Conservation (phyloP, 2,329 filamentous ascomycete species). For the Thielaviopsis punctulata region DNA sequence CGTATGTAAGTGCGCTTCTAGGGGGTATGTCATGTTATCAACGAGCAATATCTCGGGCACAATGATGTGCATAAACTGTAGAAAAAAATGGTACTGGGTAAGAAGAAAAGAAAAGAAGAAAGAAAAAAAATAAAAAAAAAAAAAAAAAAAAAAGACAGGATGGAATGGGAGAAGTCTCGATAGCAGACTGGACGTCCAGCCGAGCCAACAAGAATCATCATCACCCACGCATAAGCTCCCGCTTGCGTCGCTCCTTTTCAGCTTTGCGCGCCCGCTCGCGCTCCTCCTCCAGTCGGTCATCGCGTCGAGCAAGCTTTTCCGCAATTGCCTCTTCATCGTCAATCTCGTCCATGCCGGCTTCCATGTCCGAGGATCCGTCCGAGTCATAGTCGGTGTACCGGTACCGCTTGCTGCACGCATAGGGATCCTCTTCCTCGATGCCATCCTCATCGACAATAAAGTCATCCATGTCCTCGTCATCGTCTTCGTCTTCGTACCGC, state of each 20-base stretch:
- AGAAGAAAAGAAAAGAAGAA: not conserved
- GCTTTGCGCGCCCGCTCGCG: conserved; percentile 44
- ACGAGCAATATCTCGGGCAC: not conserved
- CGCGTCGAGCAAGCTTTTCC: conserved; percentile 42
- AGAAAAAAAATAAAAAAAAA: not conserved
- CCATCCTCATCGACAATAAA: conserved; percentile 46
- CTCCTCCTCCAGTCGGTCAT: conserved; percentile 47
- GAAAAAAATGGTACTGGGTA: not conserved
- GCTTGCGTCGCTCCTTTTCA: conserved; percentile 42
- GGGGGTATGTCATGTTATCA: conserved; percentile 1
- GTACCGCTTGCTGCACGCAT: conserved; percentile 1
- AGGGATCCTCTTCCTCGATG: conserved; percentile 32
- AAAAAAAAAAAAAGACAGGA: not conserved
- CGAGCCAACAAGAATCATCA: not conserved
- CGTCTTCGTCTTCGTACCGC: conserved; percentile 39
- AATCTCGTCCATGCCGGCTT: conserved; percentile 57
- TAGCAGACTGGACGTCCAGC: not conserved
- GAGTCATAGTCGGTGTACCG: conserved; percentile 36
- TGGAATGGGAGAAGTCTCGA: not conserved
- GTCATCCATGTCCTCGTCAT: conserved; percentile 45
- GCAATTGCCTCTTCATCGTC: conserved; percentile 53
- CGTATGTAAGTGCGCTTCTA: conserved; percentile 1
- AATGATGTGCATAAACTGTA: not conserved
- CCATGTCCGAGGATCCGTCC: conserved; percentile 60
- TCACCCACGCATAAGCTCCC: conserved; percentile 16